phyloP scores from a whole-genome alignment of 225 moss, liverwort and hornwort genomes.

The Rhytidiadelphus loreus region DNA sequence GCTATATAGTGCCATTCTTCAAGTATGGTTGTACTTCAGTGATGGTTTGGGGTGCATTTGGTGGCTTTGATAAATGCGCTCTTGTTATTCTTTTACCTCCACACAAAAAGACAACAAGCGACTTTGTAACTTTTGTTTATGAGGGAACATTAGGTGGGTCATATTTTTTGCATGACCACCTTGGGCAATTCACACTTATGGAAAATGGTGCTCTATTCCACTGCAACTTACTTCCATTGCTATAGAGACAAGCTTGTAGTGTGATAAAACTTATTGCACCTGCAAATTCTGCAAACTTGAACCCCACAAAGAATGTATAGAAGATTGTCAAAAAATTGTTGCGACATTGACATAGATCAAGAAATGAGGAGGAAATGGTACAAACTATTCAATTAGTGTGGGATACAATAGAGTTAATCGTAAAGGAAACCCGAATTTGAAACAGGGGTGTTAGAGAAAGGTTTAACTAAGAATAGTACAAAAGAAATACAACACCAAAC shows the following conservation, averaged over 20 bases:
- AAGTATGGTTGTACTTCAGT: not conserved
- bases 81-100: not conserved
- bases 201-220: fast-evolving
- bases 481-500: too few species aligned
- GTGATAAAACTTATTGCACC: not conserved
- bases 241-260: not conserved
- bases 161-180: too few species aligned
- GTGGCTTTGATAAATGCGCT: not conserved
- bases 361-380: not conserved
- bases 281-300: not conserved
- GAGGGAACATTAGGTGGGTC: too few species aligned
- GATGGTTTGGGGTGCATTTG: not conserved
- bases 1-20: too few species aligned
- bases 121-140: too few species aligned
- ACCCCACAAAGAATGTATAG: not conserved
- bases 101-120: too few species aligned
- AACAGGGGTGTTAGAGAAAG: too few species aligned
- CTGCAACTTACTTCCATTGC: too few species aligned
- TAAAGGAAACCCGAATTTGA: too few species aligned
- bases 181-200: too few species aligned
- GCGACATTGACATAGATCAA: fast-evolving
- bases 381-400: not conserved
- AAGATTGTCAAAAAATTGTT: not conserved
- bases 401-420: too few species aligned
- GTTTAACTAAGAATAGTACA: too few species aligned